These are phyloP conservation scores for Penicillium riverlandense DNA, from an alignment of 495 filamentous ascomycete genomes.

Conservation along the genomic window DNA sequence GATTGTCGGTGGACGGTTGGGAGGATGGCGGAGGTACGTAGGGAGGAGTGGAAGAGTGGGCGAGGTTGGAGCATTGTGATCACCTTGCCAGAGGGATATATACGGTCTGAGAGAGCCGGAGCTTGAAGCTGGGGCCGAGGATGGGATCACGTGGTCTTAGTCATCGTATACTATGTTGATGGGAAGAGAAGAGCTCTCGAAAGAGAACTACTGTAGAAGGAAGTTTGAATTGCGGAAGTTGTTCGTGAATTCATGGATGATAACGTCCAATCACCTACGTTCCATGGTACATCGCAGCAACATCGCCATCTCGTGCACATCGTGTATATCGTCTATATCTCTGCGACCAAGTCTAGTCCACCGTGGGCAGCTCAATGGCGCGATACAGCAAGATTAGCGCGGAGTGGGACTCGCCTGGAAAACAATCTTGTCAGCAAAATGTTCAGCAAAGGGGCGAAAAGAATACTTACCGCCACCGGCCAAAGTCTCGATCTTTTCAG, in stretches of 20 bases:
- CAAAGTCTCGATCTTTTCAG: conserved; percentile 84
- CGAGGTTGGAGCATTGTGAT: conserved; percentile 26
- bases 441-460: neutral
- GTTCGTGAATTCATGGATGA: no score
- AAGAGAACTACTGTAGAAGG: no score
- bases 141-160: conserved; percentile 10
- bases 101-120: neutral
- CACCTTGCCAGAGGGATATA: conserved; percentile 9
- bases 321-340: conserved; percentile 23
- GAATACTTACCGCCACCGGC: conserved; percentile 70
- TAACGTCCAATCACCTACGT: neutral
- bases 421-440: conserved; percentile 10
- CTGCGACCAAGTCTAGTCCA: conserved; percentile 26
- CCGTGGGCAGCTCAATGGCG: conserved; percentile 61
- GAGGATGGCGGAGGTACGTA: conserved; percentile 8
- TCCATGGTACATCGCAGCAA: neutral
- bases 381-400: conserved; percentile 89
- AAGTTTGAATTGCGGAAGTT: no score
- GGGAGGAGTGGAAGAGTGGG: conserved; percentile 16
- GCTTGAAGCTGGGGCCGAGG: conserved; percentile 2
- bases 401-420: conserved; percentile 77
- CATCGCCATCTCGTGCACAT: conserved; percentile 14
- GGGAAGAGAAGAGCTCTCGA: no score
- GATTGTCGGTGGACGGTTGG: conserved; percentile 1
- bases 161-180: no score